phyloP scores from a whole-genome alignment of 2,329 filamentous ascomycete genomes.

The Piedraia hortae region DNA sequence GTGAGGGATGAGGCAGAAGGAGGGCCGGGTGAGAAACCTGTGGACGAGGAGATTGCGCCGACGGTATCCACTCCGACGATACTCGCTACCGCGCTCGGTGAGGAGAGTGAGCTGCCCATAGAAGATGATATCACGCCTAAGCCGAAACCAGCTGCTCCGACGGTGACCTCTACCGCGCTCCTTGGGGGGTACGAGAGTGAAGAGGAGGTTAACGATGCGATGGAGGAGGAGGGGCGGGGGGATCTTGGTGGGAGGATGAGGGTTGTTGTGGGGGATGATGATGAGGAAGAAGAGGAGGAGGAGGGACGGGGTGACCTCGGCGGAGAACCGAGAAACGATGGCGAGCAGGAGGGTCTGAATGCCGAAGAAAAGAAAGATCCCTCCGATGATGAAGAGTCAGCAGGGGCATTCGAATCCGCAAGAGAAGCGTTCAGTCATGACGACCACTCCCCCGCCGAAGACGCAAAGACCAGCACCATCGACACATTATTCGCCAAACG shows the following conservation, averaged over 20 bases:
- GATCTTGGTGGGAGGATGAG: neutral
- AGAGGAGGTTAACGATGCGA: slow-evolving; percentile 25
- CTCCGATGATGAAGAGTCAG: slow-evolving; percentile 1
- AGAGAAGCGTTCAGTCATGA: neutral
- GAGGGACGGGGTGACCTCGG: too few species aligned
- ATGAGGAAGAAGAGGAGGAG: slow-evolving; percentile 5
- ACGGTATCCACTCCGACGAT: too few species aligned
- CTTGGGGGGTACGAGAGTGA: slow-evolving; percentile 33
- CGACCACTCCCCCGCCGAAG: slow-evolving; percentile 7
- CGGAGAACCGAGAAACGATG: slow-evolving; percentile 1
- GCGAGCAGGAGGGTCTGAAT: slow-evolving; percentile 1
- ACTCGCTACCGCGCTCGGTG: too few species aligned
- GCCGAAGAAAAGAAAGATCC: slow-evolving; percentile 1
- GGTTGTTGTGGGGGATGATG: slow-evolving; percentile 3
- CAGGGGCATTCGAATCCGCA: neutral
- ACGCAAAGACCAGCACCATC: slow-evolving; percentile 7
- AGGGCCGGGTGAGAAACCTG: neutral
- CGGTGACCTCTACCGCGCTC: too few species aligned
- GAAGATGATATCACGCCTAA: too few species aligned
- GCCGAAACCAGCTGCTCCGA: too few species aligned
- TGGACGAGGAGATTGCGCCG: too few species aligned
- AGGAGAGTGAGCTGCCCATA: too few species aligned
- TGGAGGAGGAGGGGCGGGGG: slow-evolving; percentile 8
- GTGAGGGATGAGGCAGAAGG: neutral
- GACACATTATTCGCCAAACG: slow-evolving; percentile 3